Evolutionary conservation across 768 basidiomycete species (phyloP).

Genomic region (Atractiella rhizophila): DNA sequence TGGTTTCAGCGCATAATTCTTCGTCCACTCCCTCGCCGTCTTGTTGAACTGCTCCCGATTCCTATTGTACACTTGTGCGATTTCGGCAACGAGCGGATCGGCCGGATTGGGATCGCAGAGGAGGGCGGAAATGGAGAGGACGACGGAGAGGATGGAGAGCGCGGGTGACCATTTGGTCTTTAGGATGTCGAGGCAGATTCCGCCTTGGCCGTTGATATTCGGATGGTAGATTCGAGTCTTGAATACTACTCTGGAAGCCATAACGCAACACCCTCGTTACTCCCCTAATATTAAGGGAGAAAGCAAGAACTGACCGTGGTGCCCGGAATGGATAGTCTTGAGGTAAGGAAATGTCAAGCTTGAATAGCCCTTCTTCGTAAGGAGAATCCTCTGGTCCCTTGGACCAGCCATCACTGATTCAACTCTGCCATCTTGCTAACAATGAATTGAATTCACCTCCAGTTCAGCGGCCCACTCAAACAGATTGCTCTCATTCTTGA

Average conservation of each 20-base stretch:
- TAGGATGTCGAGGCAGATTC: slow-evolving; percentile 12
- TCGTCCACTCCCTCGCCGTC: slow-evolving; percentile 9
- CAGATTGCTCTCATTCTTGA: too few relatives aligned
- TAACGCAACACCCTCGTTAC: background rate
- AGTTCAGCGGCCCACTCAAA: too few relatives aligned
- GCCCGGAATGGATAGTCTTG: slow-evolving; percentile 10
- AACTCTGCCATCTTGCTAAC: too few relatives aligned
- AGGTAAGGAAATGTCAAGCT: slow-evolving; percentile 6
- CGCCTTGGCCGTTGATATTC: slow-evolving; percentile 12
- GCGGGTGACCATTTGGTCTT: slow-evolving; percentile 11
- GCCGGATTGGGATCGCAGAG: slow-evolving; percentile 14
- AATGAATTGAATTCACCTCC: too few relatives aligned
- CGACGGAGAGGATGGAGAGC: slow-evolving; percentile 11
- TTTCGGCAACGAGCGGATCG: slow-evolving; percentile 13
- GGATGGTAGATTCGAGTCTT: slow-evolving; percentile 9
- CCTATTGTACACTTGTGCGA: slow-evolving; percentile 9
- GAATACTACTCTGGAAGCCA: background rate
- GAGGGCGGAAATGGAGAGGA: slow-evolving; percentile 11
- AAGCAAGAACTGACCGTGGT: too few relatives aligned
- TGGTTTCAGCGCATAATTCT: background rate
- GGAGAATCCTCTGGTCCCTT: too few relatives aligned
- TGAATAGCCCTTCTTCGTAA: slow-evolving; percentile 7
- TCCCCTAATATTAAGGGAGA: slow-evolving; percentile 4
- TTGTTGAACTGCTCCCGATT: slow-evolving; percentile 10
- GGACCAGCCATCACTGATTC: too few relatives aligned